A percentile compares a stretch with the other conserved stretches of the same genome.
Evolutionary conservation across 108 stramenopile genomes (phyloP).

Genomic region (Skeletonema tropicum): DNA sequence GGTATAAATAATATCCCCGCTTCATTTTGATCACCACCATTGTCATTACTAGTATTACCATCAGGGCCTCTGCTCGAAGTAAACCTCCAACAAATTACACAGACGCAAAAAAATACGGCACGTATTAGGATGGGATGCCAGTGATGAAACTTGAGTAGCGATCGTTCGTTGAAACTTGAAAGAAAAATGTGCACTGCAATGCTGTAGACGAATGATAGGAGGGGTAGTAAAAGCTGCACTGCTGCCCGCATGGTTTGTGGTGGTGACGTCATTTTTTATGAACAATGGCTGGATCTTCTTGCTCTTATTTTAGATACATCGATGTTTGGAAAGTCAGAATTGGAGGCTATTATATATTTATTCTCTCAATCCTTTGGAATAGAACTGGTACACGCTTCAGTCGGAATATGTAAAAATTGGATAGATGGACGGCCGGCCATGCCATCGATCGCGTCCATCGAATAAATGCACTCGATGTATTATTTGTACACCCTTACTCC

Average conservation of each 20-base stretch:
- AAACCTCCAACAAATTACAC: neutral
- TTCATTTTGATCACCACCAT: too few relatives aligned
- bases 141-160: neutral
- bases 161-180: conserved; percentile 33
- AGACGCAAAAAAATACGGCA: neutral
- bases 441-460: too few relatives aligned
- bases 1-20: too few relatives aligned
- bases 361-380: too few relatives aligned
- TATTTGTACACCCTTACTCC: too few relatives aligned
- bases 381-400: too few relatives aligned
- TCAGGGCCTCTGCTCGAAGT: neutral
- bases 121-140: conserved; percentile 28
- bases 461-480: too few relatives aligned
- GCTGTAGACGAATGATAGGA: conserved; percentile 21
- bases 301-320: too few relatives aligned
- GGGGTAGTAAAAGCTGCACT: neutral
- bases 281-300: neutral
- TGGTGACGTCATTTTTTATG: neutral
- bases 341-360: too few relatives aligned
- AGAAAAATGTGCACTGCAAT: conserved; percentile 31
- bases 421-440: too few relatives aligned
- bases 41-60: neutral
- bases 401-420: too few relatives aligned
- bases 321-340: too few relatives aligned
- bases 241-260: neutral